Evolutionary conservation across 1,139 yeast genomes (phyloP).

Genomic region (Pichia sp.): DNA sequence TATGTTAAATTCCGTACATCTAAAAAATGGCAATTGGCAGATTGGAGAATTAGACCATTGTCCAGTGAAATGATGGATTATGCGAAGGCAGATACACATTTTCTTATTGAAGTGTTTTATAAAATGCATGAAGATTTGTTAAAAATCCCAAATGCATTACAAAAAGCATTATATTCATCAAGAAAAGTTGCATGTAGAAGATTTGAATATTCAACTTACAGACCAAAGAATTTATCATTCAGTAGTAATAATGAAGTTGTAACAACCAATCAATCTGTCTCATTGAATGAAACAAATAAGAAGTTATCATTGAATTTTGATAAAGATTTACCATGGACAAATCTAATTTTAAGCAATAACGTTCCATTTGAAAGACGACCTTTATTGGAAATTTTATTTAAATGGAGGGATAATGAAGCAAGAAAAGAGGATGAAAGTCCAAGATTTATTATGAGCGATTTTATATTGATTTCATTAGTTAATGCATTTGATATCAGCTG

Average conservation of each 20-base stretch:
- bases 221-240: constrained; percentile 36
- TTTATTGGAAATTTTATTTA: constrained; percentile 54
- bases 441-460: constrained; percentile 79
- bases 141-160: constrained; percentile 36
- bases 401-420: constrained; percentile 81
- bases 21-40: constrained; percentile 92
- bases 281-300: constrained; percentile 19
- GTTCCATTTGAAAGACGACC: constrained; percentile 50
- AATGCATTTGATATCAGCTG: constrained; percentile 25
- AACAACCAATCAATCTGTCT: constrained; percentile 25
- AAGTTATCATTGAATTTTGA: constrained; percentile 13
- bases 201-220: constrained; percentile 65
- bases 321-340: constrained; percentile 49
- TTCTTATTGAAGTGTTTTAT: constrained; percentile 73
- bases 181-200: constrained; percentile 75
- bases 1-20: constrained; percentile 84
- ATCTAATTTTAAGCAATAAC: constrained; percentile 60
- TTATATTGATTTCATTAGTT: constrained; percentile 59
- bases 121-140: constrained; percentile 57
- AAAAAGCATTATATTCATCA: constrained; percentile 66
- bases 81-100: constrained; percentile 95
- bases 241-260: constrained; percentile 23
- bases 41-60: constrained; percentile 91
- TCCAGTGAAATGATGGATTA: constrained; percentile 71
- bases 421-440: constrained; percentile 77